Percentiles rank a stretch among this genome's conserved stretches.
Evolutionary conservation across 1,284 basidiomycete species (phyloP).

Genomic region (Sporisorium exsertum): DNA sequence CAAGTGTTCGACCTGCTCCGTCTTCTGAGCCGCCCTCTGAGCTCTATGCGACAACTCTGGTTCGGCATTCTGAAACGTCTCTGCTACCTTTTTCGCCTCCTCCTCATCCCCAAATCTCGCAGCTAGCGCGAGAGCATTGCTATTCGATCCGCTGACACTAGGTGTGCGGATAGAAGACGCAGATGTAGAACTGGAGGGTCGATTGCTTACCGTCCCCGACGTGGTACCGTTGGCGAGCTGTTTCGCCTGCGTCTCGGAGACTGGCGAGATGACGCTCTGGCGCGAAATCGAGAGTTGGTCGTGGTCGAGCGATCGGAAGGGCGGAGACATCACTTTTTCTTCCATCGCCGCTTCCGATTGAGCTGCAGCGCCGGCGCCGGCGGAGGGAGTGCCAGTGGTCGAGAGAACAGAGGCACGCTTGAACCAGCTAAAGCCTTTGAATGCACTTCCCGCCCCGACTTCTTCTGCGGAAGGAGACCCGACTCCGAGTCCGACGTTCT

Average conservation of each 20-base stretch:
- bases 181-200: slow-evolving; percentile 13
- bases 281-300: slow-evolving; percentile 48
- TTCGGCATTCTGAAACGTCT: slow-evolving; percentile 19
- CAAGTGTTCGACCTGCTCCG: slow-evolving; percentile 32
- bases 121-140: slow-evolving; percentile 21
- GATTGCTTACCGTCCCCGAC: background rate
- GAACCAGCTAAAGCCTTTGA: slow-evolving; percentile 52
- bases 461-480: slow-evolving; percentile 12
- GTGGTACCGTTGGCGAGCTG: background rate
- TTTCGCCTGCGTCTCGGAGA: slow-evolving; percentile 9
- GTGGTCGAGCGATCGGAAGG: slow-evolving; percentile 54
- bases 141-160: slow-evolving; percentile 9
- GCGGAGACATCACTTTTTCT: slow-evolving; percentile 47
- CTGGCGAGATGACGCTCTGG: slow-evolving; percentile 18
- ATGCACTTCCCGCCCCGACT: slow-evolving; percentile 21
- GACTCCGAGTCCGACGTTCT: background rate
- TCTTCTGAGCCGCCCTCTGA: slow-evolving; percentile 43
- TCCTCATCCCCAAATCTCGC: slow-evolving; percentile 28
- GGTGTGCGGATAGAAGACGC: slow-evolving; percentile 6
- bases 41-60: slow-evolving; percentile 33
- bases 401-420: slow-evolving; percentile 35
- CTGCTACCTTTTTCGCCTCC: slow-evolving; percentile 14
- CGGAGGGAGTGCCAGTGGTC: background rate
- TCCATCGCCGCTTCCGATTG: slow-evolving; percentile 14
- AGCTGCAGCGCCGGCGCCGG: background rate